Conservation (phyloP, 1,139 yeast genomes). For the Magnusiomyces suaveolens region DNA sequence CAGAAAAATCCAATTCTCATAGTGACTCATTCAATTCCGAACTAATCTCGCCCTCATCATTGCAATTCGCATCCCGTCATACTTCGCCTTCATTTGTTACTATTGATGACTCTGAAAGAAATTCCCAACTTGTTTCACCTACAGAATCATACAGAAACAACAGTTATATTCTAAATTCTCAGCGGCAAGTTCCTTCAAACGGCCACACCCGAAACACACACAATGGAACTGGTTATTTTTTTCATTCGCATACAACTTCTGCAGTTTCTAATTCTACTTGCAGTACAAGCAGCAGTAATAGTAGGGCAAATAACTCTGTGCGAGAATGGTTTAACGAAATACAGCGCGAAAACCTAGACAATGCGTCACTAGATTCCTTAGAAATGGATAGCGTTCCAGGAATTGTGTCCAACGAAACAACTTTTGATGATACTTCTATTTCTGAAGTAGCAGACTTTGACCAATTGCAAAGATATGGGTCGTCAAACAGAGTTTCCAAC, state of each 20-base stretch:
- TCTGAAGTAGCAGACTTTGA: too few relatives aligned
- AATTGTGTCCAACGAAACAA: conserved; percentile 10
- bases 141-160: not conserved
- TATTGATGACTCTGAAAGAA: not conserved
- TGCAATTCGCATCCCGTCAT: too few relatives aligned
- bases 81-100: not conserved
- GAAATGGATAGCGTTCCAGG: conserved; percentile 7
- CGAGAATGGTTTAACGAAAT: conserved; percentile 7
- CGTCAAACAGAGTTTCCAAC: not conserved
- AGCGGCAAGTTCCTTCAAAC: not conserved
- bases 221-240: not conserved
- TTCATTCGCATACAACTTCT: not conserved
- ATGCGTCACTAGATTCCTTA: conserved; percentile 7
- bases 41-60: not conserved
- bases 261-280: not conserved
- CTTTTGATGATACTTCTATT: conserved; percentile 8
- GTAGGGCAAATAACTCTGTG: conserved; percentile 4
- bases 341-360: not conserved
- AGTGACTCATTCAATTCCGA: too few relatives aligned
- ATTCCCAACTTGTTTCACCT: not conserved
- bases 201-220: not conserved
- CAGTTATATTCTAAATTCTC: not conserved
- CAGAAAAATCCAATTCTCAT: too few relatives aligned
- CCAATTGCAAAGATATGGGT: too few relatives aligned
- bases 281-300: not conserved